Evolutionary conservation across 2,329 filamentous ascomycete species (phyloP).

Genomic region (Pseudogymnoascus sp.): DNA sequence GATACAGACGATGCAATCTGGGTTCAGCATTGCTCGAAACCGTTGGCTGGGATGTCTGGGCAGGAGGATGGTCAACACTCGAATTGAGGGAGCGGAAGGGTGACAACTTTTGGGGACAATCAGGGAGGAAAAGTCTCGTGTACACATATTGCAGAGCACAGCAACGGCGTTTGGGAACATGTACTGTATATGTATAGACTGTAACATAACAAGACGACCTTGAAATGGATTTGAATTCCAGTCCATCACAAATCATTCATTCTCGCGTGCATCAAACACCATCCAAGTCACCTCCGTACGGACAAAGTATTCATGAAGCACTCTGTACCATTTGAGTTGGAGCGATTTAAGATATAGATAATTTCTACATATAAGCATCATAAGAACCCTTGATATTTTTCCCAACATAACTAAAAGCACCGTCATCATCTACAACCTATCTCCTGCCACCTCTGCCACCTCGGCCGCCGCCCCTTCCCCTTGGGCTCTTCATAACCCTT

Average conservation of each 20-base stretch:
- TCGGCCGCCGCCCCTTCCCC: slow-evolving; percentile 9
- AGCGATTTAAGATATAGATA: background rate
- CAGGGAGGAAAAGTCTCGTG: slow-evolving; percentile 7
- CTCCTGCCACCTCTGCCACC: slow-evolving; percentile 24
- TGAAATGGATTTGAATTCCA: background rate
- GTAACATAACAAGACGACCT: slow-evolving; percentile 24
- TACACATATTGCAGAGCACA: slow-evolving; percentile 10
- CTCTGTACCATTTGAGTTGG: background rate
- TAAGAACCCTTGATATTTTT: slow-evolving; percentile 7
- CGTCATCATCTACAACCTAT: slow-evolving; percentile 13
- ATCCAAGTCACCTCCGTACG: background rate
- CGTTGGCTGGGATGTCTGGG: background rate
- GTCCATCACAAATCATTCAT: background rate
- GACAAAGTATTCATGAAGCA: background rate
- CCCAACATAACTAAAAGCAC: slow-evolving; percentile 4
- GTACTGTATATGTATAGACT: slow-evolving; percentile 20
- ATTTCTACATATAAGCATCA: slow-evolving; percentile 7
- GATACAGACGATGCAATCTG: background rate
- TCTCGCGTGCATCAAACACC: background rate
- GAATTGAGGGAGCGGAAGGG: background rate
- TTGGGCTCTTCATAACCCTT: slow-evolving; percentile 24
- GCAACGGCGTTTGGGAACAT: slow-evolving; percentile 14
- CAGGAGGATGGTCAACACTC: background rate
- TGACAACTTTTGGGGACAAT: slow-evolving; percentile 3
- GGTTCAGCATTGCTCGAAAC: background rate